Evolutionary conservation across 768 basidiomycete species (phyloP), one percentile per base, ranked within the genome.

Genomic region (Tricholoma saponaceum): DNA sequence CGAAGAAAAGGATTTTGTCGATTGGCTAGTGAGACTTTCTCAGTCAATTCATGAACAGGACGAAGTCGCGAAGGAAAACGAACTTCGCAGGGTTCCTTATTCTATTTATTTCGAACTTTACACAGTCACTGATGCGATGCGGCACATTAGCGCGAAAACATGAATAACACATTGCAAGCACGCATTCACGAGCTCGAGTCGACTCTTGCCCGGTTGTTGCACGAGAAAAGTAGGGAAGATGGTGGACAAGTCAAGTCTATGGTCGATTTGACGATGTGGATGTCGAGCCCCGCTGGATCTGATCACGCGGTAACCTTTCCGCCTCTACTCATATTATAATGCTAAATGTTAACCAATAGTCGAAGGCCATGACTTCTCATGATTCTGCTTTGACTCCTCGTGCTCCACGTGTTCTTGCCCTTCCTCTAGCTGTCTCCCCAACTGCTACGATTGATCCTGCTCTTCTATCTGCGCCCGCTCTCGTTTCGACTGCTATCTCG

Each of bases 1-100:
- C 51, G 62, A 72, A 13, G 85, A 86, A 65, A 81, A 76, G 63
- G 74, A 68, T 4, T 75, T 86, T 49, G 77, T 81, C 7, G 68
- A 75, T 52, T 68, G 71, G 50, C 61, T 86, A 28, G 72, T 81
- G 60, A 69, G 70, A 39, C 67, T 77, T 49, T 74, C 80, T 14
- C 74, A 78, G 52, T 72, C 74, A 10, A 67, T 79, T 20, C 77
- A 84, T 60, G 84, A 83, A 59, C 76, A 83, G 52, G 78, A 80
- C 16, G 70, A 79, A 35, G 76, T 84, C 28, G 74, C 72, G 23
- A 84, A 84, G 65, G 74, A 73, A 52, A 83, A 85, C 60, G 83
- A 85, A 55, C 74, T 86, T 26, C 79, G 78, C 58, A 73, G 78
- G 59, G 84, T 84, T 59, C 43, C 74, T 68, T 23, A 22, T 41